Base-by-base conservation (phyloP, 305 asterid genomes). In the Caryopteris hybrid region DNA sequence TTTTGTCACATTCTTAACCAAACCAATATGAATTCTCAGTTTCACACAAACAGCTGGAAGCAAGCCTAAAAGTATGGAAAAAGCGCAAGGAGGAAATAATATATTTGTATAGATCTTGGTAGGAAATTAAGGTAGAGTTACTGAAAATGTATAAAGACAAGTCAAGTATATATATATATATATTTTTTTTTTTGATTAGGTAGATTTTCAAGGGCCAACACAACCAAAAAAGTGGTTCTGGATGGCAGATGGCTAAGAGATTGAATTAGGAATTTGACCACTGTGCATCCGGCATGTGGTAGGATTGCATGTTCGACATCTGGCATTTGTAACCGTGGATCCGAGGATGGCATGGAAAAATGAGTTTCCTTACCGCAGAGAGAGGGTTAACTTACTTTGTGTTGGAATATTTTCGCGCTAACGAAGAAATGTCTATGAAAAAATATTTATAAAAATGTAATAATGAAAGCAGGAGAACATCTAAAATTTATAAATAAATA, bases 81-180 rank as follows among this genome's bases (percentile, higher is more conserved):
- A 50, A 5, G 38, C 4, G 17, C 34, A 60, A 45, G 52, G 61
- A 62, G 64, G 75, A 33, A 61, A 68, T 57, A 48, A 71, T 62
- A 71, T 62, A 70, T 66, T 68, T 79, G 77, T 73, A 83, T 68
- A 82, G 86, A 50, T 68, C 45, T 57, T 56, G 47, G 70, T 68
- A 70, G 78, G 70, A 52, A 58, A 47, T 43, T 36, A 76, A 55
- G 60, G 45, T 69, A 77, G 72, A 53, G 54, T 52, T 45, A 61
- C 13, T 53, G 59, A 20, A 51, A 45, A 43, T 71, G 56, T 76
- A 83, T 43, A 70, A 64, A 66, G 54, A 70, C 72, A 74, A 50
- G 76, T 66, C 68, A 53, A 42, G 70, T 66, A 74, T 16, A 71
- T 45, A 77, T 39, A 65, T 48, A 47, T 64, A 46, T 64, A n/a